Base-by-base conservation (phyloP, 345 rosid species). In the Combretum micranthum region DNA sequence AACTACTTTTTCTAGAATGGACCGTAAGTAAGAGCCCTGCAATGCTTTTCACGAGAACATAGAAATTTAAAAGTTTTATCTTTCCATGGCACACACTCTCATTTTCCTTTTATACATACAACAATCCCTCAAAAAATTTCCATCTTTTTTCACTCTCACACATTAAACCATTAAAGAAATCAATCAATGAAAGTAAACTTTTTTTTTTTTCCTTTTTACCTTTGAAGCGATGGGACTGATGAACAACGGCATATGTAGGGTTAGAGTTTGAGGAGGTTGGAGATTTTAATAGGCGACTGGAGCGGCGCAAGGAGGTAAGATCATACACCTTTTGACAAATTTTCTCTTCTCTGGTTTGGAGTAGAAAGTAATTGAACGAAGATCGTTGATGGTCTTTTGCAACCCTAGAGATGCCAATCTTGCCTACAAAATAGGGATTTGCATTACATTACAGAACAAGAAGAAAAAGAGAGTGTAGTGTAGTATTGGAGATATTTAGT, bases 401-500 rank as follows among this genome's bases (percentile, higher is more conserved):
- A 76, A 64, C 20, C 80, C 80, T 23, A 76, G 64, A 12, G 80
- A 58, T 47, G 61, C 70, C 64, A 76, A 66, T 49, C 80, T 65
- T 49, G 73, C 80, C 76, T 73, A 60, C 21, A 55, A 44, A 44
- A 5, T 7, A 0, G 39, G 10, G 10, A 32, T 32, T 4, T 3
- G 9, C 39, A 32, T 2, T 7, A 7, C 10, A 32, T 5, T 7
- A 32, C 9, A 32, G 39, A 32, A 32, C 1, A 50, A n/a, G 8
- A 43, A 12, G 3, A 43, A 1, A 46, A 2, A 22, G 12, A 13
- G 20, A 19, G 11, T n/a, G 20, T 22, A n/a, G n/a, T n/a, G n/a
- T n/a, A n/a, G n/a, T n/a, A n/a, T n/a, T 13, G 47, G n/a, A 32
- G 17, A 26, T 13, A 10, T n/a, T n/a, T n/a, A n/a, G 1, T 3